Base-by-base conservation (phyloP, 371 early-diverging fungal species). In the Mortierella sp. region DNA sequence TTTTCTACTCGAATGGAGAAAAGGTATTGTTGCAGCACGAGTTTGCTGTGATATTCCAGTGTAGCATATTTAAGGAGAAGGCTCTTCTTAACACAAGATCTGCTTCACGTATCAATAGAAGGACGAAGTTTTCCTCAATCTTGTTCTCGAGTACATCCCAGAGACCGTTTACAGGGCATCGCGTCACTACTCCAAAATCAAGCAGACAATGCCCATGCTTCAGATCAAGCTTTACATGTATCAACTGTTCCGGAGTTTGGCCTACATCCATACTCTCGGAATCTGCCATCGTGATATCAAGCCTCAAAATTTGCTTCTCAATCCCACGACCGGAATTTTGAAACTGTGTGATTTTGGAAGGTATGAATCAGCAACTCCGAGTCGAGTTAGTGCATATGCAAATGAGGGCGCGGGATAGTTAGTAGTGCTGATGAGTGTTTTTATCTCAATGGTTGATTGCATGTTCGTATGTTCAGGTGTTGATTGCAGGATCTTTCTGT, bases 321-420 rank as follows among this genome's bases (percentile, higher is more conserved):
- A 99, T 88, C 96, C 96, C 61, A 74, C 84, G 28, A 91, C 90
- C 24, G 97, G 97, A 60, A 90, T 97, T 40, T 89, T 98, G 72
- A 99, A 99, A 87, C 91, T 99, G 72, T 98, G 99, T 86, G 99
- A 99, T 87, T 98, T 99, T 91, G 99, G 99, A 71, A 94, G 91
- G 91, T 91, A 87, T 78, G 66, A 35, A 62, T 60, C 20, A 32
- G 37, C 37, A 20, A 60, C 37, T 60, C 32, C 22, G 32, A 60
- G n/a, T 60, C 26, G 45, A 40, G 45, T 40, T 40, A 5, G 26
- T 40, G 26, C 39, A 62, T 62, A 43, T n/a, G 40, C 43, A 22
- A 26, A 26, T 12, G 10, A 43, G 62, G 62, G 45, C 18, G 45
- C n/a, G 64, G 35, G 51, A 65, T 51, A 3, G 54, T 22, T 4